Conservation (phyloP, 805 yeast species). For the Starmerella riodocensis region DNA sequence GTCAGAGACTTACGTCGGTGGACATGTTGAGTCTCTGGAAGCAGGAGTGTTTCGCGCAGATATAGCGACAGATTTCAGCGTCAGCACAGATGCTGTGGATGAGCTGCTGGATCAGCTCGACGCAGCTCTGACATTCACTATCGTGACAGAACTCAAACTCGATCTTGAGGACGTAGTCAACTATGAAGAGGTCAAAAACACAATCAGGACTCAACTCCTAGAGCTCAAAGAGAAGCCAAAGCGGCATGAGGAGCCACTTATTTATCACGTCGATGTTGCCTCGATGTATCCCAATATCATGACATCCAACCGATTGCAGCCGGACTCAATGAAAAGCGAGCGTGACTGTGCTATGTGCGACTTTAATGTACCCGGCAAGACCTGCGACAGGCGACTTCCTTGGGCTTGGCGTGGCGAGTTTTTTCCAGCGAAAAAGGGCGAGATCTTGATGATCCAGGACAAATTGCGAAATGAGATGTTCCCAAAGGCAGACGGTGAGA, state of each 20-base stretch:
- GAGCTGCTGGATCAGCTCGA: slow-evolving; percentile 63
- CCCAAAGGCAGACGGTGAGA: slow-evolving; percentile 5
- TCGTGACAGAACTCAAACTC: slow-evolving; percentile 66
- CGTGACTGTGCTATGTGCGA: slow-evolving; percentile 97
- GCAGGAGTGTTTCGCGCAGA: slow-evolving; percentile 97
- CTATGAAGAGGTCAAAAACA: slow-evolving; percentile 56
- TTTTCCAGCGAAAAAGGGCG: slow-evolving; percentile 80
- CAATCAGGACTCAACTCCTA: slow-evolving; percentile 42
- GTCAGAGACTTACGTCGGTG: slow-evolving; percentile 96
- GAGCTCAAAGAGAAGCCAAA: slow-evolving; percentile 49
- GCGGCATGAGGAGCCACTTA: slow-evolving; percentile 66
- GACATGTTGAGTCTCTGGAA: slow-evolving; percentile 93
- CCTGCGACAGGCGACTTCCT: slow-evolving; percentile 77
- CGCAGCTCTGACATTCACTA: slow-evolving; percentile 64
- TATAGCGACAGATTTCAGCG: slow-evolving; percentile 54
- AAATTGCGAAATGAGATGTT: slow-evolving; percentile 60
- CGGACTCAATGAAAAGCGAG: slow-evolving; percentile 92
- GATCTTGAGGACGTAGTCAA: slow-evolving; percentile 50
- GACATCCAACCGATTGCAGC: slow-evolving; percentile 94
- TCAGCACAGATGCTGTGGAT: slow-evolving; percentile 74
- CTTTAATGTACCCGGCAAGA: slow-evolving; percentile 87
- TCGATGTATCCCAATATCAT: slow-evolving; percentile 98
- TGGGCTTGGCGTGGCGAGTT: slow-evolving; percentile 99
- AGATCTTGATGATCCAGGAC: slow-evolving; percentile 77
- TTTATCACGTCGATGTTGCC: slow-evolving; percentile 96